Evolutionary conservation across 192 early-diverging fungal genomes (phyloP).

Genomic region (Obelidium mucronatum): DNA sequence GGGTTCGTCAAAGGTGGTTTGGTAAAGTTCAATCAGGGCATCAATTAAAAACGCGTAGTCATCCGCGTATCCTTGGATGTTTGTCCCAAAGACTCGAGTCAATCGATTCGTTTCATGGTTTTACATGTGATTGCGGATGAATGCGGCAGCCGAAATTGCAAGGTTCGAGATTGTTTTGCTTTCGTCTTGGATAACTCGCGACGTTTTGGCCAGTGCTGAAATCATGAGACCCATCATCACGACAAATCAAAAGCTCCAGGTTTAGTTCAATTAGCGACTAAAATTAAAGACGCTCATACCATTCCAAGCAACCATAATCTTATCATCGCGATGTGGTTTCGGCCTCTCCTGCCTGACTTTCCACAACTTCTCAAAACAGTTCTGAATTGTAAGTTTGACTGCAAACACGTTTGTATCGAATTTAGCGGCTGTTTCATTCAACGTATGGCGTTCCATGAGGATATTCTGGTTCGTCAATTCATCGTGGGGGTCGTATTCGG

Average conservation of each 20-base stretch:
- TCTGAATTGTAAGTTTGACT: conserved; percentile 38
- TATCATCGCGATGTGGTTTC: conserved; percentile 66
- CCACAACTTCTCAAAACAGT: conserved; percentile 49
- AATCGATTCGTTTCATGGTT: conserved; percentile 42
- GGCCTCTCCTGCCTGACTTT: conserved; percentile 44
- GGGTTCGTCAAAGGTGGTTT: conserved; percentile 52
- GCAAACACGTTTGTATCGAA: conserved; percentile 39
- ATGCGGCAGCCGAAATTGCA: conserved; percentile 56
- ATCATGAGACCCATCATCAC: conserved; percentile 61
- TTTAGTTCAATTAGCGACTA: too few species aligned
- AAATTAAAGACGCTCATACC: too few species aligned
- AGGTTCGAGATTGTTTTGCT: conserved; percentile 35
- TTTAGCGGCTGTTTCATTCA: conserved; percentile 50
- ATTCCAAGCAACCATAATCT: conserved; percentile 71
- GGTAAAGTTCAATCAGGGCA: conserved; percentile 66
- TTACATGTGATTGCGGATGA: conserved; percentile 57
- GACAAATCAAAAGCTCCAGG: background rate
- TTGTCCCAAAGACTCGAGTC: conserved; percentile 51
- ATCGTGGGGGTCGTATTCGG: conserved; percentile 56
- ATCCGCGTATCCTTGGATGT: conserved; percentile 62
- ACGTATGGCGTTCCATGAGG: conserved; percentile 48
- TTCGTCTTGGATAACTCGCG: conserved; percentile 42
- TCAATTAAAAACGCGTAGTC: conserved; percentile 67
- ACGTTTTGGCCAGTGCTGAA: conserved; percentile 52
- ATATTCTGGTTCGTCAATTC: conserved; percentile 65